These are phyloP conservation scores for Chlorella sp. DNA, from an alignment of 139 green algal genomes.

Conservation along the genomic window DNA sequence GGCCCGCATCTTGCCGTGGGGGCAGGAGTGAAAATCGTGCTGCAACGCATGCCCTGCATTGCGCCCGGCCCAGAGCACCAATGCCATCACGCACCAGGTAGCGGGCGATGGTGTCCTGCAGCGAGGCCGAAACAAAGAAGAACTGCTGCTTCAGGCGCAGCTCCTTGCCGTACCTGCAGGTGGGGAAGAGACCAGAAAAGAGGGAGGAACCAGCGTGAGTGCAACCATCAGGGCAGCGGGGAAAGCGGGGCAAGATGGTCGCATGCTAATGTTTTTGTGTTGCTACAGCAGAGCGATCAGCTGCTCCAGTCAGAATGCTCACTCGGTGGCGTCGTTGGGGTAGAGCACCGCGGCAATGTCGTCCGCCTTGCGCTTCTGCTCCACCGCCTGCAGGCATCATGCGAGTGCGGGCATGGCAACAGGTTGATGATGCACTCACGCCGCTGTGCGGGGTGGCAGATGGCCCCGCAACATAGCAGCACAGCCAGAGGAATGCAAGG, in stretches of 20 bases:
- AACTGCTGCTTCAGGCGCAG: conserved; percentile 99
- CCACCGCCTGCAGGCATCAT: conserved; percentile 73
- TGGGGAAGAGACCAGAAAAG: too few relatives aligned
- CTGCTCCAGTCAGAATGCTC: too few relatives aligned
- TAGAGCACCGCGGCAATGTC: conserved; percentile 98
- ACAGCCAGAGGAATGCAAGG: too few relatives aligned
- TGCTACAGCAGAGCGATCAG: too few relatives aligned
- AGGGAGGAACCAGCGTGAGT: too few relatives aligned
- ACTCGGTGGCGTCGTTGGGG: conserved; percentile 95
- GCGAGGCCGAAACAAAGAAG: conserved; percentile 97
- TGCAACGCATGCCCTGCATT: neutral
- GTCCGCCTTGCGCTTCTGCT: conserved; percentile 85
- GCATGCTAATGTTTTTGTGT: too few relatives aligned
- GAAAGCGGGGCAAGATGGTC: too few relatives aligned
- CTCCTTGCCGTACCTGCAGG: conserved; percentile 92
- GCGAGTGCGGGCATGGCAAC: neutral
- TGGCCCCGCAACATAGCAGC: neutral
- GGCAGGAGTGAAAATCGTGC: too few relatives aligned
- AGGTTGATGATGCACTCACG: too few relatives aligned
- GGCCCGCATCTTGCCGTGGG: too few relatives aligned
- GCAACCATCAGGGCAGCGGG: too few relatives aligned
- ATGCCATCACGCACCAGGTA: conserved; percentile 28
- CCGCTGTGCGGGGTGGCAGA: too few relatives aligned
- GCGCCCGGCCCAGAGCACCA: conserved; percentile 59
- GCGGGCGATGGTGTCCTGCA: conserved; percentile 84